These are phyloP conservation scores for Aspergillus unguis DNA, from an alignment of 2,329 filamentous ascomycete genomes.

Conservation along the genomic window DNA sequence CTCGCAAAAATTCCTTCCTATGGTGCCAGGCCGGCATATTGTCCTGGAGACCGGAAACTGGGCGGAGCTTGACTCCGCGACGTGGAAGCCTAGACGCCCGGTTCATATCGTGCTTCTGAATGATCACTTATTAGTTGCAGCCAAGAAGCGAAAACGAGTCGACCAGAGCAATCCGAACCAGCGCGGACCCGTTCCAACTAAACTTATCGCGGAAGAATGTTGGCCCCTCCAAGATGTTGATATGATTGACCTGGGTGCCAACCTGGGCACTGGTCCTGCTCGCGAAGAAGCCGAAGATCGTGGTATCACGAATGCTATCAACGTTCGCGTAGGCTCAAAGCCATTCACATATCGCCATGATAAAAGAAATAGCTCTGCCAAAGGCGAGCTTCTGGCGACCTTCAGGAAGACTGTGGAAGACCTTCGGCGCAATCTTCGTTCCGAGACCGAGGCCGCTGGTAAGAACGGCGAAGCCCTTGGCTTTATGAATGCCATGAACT, in stretches of 20 bases:
- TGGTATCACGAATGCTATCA: conserved; percentile 76
- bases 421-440: conserved; percentile 76
- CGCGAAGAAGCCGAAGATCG: conserved; percentile 51
- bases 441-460: conserved; percentile 82
- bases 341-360: conserved; percentile 94
- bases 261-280: conserved; percentile 35
- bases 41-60: conserved; percentile 88
- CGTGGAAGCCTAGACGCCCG: conserved; percentile 85
- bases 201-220: conserved; percentile 88
- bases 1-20: conserved; percentile 93
- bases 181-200: conserved; percentile 53
- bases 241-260: conserved; percentile 75
- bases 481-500: conserved; percentile 60
- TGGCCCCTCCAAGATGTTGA: conserved; percentile 93
- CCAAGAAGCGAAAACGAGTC: conserved; percentile 84
- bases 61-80: conserved; percentile 96
- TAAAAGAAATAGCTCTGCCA: conserved; percentile 73
- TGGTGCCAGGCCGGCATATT: conserved; percentile 85
- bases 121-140: conserved; percentile 87
- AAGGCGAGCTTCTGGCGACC: conserved; percentile 75
- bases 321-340: conserved; percentile 82
- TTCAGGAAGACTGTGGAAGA: conserved; percentile 93
- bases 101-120: conserved; percentile 93
- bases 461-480: conserved; percentile 81
- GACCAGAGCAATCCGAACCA: conserved; percentile 57